Percentiles rank a stretch among this genome's conserved stretches.
Evolutionary conservation across 371 early-diverging fungal genomes (phyloP).

Genomic region (Haplosporangium sp.): DNA sequence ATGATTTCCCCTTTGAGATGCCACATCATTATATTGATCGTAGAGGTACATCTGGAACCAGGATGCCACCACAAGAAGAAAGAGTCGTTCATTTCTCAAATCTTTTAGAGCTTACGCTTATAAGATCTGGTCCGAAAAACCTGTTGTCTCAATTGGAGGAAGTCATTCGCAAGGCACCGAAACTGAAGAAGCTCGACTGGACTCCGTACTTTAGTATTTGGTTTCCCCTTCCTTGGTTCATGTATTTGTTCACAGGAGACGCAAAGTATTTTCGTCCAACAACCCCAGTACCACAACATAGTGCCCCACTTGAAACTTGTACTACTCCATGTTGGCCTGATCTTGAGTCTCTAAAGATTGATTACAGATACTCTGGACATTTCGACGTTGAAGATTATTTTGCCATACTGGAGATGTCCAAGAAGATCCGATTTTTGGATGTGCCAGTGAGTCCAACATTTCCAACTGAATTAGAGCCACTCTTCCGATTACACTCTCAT

Average conservation of each 20-base stretch:
- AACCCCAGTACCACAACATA: neutral
- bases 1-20: conserved; percentile 7
- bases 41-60: neutral
- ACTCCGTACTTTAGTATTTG: neutral
- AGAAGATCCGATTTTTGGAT: neutral
- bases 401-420: neutral
- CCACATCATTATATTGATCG: neutral
- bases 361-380: neutral
- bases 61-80: neutral
- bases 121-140: neutral
- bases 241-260: neutral
- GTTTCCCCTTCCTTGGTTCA: neutral
- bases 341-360: neutral
- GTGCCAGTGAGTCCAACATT: neutral
- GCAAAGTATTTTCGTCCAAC: neutral
- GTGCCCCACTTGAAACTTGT: neutral
- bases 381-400: neutral
- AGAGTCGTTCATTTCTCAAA: neutral
- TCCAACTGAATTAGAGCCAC: neutral
- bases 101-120: neutral
- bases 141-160: neutral
- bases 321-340: conserved; percentile 5
- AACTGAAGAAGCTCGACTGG: neutral
- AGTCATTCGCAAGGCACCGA: conserved; percentile 1
- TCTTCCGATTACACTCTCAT: neutral